phyloP scores from a whole-genome alignment of 1,284 basidiomycete species.

The Baeospora myosura region DNA sequence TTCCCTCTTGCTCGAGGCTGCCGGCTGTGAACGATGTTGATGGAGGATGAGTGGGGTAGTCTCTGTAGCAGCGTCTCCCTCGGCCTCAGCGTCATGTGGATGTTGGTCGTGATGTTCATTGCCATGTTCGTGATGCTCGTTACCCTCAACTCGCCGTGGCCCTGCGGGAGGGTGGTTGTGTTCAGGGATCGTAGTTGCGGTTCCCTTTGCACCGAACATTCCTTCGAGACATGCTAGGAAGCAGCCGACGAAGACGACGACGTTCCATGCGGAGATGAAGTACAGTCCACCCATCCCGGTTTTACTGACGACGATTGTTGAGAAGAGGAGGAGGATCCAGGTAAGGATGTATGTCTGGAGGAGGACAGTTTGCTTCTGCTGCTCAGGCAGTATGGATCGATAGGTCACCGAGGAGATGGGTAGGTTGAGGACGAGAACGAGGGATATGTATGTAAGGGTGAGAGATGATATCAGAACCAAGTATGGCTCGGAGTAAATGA shows the following conservation, averaged over 20 bases:
- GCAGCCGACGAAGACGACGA: slow-evolving; percentile 40
- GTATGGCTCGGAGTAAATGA: slow-evolving; percentile 51
- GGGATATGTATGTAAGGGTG: slow-evolving; percentile 42
- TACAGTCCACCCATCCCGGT: slow-evolving; percentile 47
- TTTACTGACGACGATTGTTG: slow-evolving; percentile 37
- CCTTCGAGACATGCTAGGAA: slow-evolving; percentile 36
- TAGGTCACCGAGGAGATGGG: slow-evolving; percentile 18
- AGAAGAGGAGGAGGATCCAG: slow-evolving; percentile 47
- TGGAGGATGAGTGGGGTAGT: slow-evolving; percentile 40
- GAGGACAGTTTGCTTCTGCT: slow-evolving; percentile 36
- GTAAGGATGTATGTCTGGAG: slow-evolving; percentile 46
- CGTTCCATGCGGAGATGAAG: slow-evolving; percentile 50
- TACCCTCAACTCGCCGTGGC: slow-evolving; percentile 12
- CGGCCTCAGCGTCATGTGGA: not conserved
- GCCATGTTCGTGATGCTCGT: not conserved
- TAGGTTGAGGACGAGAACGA: slow-evolving; percentile 32
- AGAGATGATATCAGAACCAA: slow-evolving; percentile 43
- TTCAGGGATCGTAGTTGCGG: not conserved
- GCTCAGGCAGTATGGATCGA: slow-evolving; percentile 20
- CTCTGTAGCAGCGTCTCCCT: slow-evolving; percentile 22
- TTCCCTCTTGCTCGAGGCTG: slow-evolving; percentile 22
- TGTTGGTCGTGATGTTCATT: no score
- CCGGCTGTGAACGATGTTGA: slow-evolving; percentile 22
- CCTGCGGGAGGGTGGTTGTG: not conserved
- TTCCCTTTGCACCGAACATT: slow-evolving; percentile 14